Conservation (phyloP, 1,284 basidiomycete species). For the Papiliotrema fonsecae region DNA sequence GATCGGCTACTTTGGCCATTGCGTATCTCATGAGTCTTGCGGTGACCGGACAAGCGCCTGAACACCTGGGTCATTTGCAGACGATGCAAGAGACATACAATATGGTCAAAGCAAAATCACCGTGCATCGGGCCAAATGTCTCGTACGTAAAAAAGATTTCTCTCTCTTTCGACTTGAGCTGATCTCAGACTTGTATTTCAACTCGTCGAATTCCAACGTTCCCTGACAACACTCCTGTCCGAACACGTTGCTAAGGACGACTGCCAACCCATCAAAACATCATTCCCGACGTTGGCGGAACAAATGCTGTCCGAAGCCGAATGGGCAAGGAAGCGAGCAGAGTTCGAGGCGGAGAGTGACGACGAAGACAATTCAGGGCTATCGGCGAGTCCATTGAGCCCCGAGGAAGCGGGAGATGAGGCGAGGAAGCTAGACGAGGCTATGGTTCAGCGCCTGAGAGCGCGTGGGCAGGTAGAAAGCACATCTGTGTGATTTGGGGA, state of each 20-base stretch:
- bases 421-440: conserved; percentile 33
- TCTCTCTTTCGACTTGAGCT: background rate
- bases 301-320: conserved; percentile 68
- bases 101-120: conserved; percentile 82
- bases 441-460: conserved; percentile 21
- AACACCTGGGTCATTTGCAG: conserved; percentile 63
- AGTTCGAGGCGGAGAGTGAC: conserved; percentile 62
- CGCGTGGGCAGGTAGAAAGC: too few relatives aligned
- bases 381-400: conserved; percentile 41
- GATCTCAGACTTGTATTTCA: conserved; percentile 82
- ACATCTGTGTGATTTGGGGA: too few relatives aligned
- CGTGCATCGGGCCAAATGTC: conserved; percentile 90
- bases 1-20: conserved; percentile 87
- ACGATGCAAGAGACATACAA: conserved; percentile 90
- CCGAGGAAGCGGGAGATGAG: conserved; percentile 28
- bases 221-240: conserved; percentile 61
- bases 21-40: conserved; percentile 94
- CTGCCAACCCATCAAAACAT: conserved; percentile 17
- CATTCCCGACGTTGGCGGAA: conserved; percentile 50
- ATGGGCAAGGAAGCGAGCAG: conserved; percentile 67
- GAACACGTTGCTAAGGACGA: conserved; percentile 20
- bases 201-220: conserved; percentile 86
- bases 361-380: conserved; percentile 74
- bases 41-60: conserved; percentile 61
- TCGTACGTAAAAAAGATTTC: conserved; percentile 59